Evolutionary conservation across 1,139 yeast species (phyloP).

Genomic region (Saccharomyces hybrid): DNA sequence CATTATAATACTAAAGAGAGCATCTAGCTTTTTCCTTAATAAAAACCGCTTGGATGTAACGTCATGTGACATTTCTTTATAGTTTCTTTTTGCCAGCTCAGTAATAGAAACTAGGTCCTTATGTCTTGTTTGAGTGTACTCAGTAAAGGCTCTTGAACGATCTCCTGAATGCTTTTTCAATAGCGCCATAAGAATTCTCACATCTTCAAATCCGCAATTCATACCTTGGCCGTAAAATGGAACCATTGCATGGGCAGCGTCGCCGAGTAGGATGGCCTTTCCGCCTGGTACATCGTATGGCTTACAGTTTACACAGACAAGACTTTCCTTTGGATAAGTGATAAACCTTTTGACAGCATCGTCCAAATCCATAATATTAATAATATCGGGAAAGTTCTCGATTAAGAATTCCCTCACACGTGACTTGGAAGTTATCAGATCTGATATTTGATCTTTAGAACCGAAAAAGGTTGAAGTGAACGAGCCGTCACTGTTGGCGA

Average conservation of each 20-base stretch:
- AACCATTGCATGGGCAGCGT: slow-evolving; percentile 95
- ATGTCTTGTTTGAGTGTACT: slow-evolving; percentile 51
- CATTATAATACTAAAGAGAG: slow-evolving; percentile 47
- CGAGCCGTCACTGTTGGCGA: slow-evolving; percentile 78
- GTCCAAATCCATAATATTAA: slow-evolving; percentile 54
- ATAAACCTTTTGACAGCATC: slow-evolving; percentile 45
- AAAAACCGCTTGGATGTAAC: slow-evolving; percentile 61
- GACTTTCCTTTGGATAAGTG: slow-evolving; percentile 64
- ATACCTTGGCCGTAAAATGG: slow-evolving; percentile 97
- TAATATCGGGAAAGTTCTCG: slow-evolving; percentile 66
- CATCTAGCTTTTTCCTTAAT: slow-evolving; percentile 62
- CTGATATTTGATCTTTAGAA: slow-evolving; percentile 63
- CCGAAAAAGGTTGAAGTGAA: slow-evolving; percentile 88
- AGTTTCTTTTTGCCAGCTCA: slow-evolving; percentile 72
- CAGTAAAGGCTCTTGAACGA: slow-evolving; percentile 44
- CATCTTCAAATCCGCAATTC: slow-evolving; percentile 95
- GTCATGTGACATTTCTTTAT: slow-evolving; percentile 78
- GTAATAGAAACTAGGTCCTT: slow-evolving; percentile 68
- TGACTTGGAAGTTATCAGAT: slow-evolving; percentile 36
- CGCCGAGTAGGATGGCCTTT: slow-evolving; percentile 68
- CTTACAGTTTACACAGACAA: slow-evolving; percentile 57
- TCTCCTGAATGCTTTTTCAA: slow-evolving; percentile 41
- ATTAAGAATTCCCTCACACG: slow-evolving; percentile 49
- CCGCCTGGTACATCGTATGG: slow-evolving; percentile 60
- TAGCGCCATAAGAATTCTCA: slow-evolving; percentile 53